Evolutionary conservation across 345 rosid species (phyloP), one percentile per base, ranked within the genome.

Genomic region (Linum tenue): DNA sequence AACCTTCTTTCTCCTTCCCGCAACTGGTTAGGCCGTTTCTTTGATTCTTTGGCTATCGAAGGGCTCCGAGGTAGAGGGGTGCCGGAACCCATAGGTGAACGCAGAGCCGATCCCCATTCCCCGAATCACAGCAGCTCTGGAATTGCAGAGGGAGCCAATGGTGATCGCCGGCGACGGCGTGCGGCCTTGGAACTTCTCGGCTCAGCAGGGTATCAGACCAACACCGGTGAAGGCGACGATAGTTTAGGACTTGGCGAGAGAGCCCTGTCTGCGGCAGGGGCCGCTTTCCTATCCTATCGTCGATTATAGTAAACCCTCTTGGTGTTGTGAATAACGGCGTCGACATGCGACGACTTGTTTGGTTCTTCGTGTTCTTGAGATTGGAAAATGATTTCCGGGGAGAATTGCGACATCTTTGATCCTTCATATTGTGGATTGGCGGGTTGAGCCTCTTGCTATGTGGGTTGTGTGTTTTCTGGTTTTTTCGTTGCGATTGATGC

Each of bases 181-280:
- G 53, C 53, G 53, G 53, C 53, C n/a, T n/a, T n/a, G 53, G 53
- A 48, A 15, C 53, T 48, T 11, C 53, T 48, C 53, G 14, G 53
- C 8, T 48, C 53, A 48, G 53, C 1, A 42, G 9, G 1, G n/a
- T n/a, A n/a, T n/a, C n/a, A n/a, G n/a, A n/a, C 1, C 8, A 0
- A 1, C 12, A 66, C n/a, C 12, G 22, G 17, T 22, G 4, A 11
- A 50, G 17, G 36, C 3, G 85, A 78, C 16, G 56, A 11, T 6
- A 80, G 81, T 11, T 67, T 91, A 60, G 97, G 96, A 42, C 35
- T 89, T 7, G 80, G 65, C 14, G 97, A 77, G 82, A 84, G 95
- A 65, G 90, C 87, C 69, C 68, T 83, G 56, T 88, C 97, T 1
- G 99, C 96, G 9, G 97, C 97, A 3, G 99, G 99, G 2, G 99